Percentiles rank a stretch among this genome's conserved stretches.
Conservation (phyloP, 2,329 filamentous ascomycete genomes). For the Colletotrichum tanaceti region DNA sequence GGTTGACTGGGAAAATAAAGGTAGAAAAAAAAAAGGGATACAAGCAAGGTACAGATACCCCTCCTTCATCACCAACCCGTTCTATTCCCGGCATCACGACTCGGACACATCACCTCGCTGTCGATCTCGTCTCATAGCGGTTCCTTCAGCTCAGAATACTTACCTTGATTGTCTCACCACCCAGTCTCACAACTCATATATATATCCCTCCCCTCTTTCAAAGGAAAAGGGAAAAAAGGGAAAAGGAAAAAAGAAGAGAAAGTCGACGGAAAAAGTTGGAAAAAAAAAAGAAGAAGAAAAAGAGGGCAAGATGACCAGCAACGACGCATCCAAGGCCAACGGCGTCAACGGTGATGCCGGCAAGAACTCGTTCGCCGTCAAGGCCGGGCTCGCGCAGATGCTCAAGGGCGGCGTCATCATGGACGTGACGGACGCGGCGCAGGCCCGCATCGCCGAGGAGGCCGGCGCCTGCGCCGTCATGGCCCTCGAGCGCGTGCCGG, state of each 20-base stretch:
- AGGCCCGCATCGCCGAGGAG: constrained; percentile 97
- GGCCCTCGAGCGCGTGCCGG: constrained; percentile 96
- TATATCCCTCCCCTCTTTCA: too few relatives aligned
- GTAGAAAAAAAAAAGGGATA: constrained; percentile 20
- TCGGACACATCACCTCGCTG: too few relatives aligned
- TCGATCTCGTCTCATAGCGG: constrained; percentile 6
- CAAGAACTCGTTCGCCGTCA: constrained; percentile 80
- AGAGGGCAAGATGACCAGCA: constrained; percentile 28
- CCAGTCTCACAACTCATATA: neutral
- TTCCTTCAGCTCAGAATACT: constrained; percentile 3
- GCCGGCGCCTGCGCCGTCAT: constrained; percentile 97
- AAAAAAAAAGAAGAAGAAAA: neutral
- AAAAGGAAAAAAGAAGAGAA: too few relatives aligned
- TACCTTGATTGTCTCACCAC: neutral
- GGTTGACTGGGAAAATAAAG: constrained; percentile 29
- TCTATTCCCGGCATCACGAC: constrained; percentile 31
- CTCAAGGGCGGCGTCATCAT: constrained; percentile 99
- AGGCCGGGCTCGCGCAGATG: constrained; percentile 96
- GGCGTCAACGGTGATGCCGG: constrained; percentile 42
- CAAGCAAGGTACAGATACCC: constrained; percentile 12
- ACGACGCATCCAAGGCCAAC: constrained; percentile 31
- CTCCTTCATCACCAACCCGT: constrained; percentile 13
- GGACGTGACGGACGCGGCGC: constrained; percentile 94
- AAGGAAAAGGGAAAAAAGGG: too few relatives aligned
- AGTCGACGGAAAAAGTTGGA: too few relatives aligned